Conservation (phyloP, 2,329 filamentous ascomycete species). For the Zelopaecilomyces penicillatus region DNA sequence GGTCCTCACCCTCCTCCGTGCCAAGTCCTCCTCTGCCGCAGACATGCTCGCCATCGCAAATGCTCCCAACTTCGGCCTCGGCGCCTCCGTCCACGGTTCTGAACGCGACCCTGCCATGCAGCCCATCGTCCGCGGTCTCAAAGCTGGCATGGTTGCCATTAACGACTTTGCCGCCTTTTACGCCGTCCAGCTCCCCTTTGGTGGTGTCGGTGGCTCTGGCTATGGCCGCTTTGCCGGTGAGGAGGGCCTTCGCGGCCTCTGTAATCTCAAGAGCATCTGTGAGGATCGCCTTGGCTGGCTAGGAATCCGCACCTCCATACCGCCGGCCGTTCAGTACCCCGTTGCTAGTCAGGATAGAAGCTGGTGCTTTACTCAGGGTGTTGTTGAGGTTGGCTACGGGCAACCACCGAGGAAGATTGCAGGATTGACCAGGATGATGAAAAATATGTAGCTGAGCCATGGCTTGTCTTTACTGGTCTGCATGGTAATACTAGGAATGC, state of each 20-base stretch:
- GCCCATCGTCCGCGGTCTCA: constrained; percentile 58
- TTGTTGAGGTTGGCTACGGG: constrained; percentile 55
- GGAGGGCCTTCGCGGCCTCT: constrained; percentile 76
- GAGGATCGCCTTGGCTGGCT: constrained; percentile 59
- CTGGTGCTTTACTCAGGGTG: constrained; percentile 56
- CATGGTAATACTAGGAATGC: too few species aligned
- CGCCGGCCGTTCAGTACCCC: constrained; percentile 72
- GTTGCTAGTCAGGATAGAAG: constrained; percentile 54
- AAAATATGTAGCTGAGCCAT: constrained; percentile 27
- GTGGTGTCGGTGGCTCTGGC: constrained; percentile 78
- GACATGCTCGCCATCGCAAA: constrained; percentile 75
- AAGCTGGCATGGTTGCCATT: constrained; percentile 83
- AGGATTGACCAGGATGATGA: constrained; percentile 33
- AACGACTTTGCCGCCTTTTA: constrained; percentile 96
- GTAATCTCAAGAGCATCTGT: constrained; percentile 82
- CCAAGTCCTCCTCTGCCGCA: constrained; percentile 46
- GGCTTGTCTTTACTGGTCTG: too few species aligned
- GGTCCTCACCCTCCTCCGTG: constrained; percentile 76
- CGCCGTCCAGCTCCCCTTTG: constrained; percentile 89
- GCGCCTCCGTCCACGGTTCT: constrained; percentile 77
- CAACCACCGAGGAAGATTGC: constrained; percentile 26
- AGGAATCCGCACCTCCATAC: constrained; percentile 68
- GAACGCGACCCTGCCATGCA: constrained; percentile 51
- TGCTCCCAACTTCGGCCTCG: constrained; percentile 75
- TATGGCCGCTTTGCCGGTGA: constrained; percentile 90